Evolutionary conservation across 176 grass and related monocot genomes (phyloP).

Genomic region (Hsuehochloa calcarea): DNA sequence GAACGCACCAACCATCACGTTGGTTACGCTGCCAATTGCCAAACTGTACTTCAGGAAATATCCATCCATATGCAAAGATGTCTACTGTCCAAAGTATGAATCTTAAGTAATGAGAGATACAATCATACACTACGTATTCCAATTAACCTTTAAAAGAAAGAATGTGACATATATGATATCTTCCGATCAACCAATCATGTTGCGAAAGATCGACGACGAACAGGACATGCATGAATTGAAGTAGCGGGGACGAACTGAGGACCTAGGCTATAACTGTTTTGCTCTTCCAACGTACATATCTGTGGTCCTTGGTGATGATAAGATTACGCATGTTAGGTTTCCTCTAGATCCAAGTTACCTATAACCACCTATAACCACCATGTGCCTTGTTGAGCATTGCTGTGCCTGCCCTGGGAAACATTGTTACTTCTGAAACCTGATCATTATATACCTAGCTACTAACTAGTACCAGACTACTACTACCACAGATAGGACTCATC

Average conservation of each 20-base stretch:
- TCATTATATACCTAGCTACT: neutral
- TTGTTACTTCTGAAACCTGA: slow-evolving; percentile 24
- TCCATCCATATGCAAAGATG: slow-evolving; percentile 23
- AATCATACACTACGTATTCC: neutral
- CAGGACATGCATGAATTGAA: neutral
- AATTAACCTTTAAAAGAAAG: neutral
- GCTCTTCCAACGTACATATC: neutral
- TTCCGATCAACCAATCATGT: neutral
- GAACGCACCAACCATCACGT: slow-evolving; percentile 19
- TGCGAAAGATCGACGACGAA: neutral
- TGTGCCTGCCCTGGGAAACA: slow-evolving; percentile 21
- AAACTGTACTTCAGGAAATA: slow-evolving; percentile 28
- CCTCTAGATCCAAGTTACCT: slow-evolving; percentile 5
- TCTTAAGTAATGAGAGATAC: neutral
- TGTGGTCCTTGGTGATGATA: slow-evolving; percentile 32
- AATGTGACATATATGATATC: neutral
- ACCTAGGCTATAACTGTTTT: slow-evolving; percentile 8
- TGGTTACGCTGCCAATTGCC: slow-evolving; percentile 28
- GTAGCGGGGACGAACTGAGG: neutral
- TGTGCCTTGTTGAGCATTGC: slow-evolving; percentile 24
- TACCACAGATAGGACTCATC: neutral
- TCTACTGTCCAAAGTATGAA: slow-evolving; percentile 1
- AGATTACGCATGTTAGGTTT: slow-evolving; percentile 16
- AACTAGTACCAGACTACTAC: neutral
- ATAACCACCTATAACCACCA: slow-evolving; percentile 33